Percentiles rank a stretch among this genome's conserved stretches.
phyloP scores from a whole-genome alignment of 2,329 filamentous ascomycete species.

The Chaetothyriales sp. region DNA sequence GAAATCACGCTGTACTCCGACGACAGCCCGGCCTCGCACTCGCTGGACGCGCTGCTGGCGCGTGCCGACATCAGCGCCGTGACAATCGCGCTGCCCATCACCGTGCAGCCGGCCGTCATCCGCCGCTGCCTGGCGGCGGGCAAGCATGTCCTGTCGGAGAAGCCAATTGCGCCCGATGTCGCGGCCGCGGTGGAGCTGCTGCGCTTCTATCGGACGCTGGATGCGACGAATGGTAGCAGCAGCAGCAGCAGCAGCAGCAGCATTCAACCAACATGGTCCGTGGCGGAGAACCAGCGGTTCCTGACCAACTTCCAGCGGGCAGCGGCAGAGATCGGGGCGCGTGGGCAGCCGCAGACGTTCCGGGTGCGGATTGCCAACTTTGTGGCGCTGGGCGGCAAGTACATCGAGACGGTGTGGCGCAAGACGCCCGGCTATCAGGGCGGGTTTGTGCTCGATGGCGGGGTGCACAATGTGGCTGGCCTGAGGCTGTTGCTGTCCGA shows the following conservation, averaged over 20 bases:
- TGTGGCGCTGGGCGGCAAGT: constrained; percentile 36
- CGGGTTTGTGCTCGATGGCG: constrained; percentile 44
- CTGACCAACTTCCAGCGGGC: constrained; percentile 33
- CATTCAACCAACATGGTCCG: constrained; percentile 25
- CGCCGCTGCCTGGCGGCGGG: constrained; percentile 34
- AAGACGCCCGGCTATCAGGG: constrained; percentile 42
- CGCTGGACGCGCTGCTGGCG: constrained; percentile 32
- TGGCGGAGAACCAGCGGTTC: constrained; percentile 46
- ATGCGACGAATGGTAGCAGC: constrained; percentile 19
- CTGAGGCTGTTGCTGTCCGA: constrained; percentile 32
- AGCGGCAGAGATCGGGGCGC: constrained; percentile 29
- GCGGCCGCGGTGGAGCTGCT: constrained; percentile 36
- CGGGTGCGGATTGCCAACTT: constrained; percentile 31
- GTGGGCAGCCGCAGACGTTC: constrained; percentile 38
- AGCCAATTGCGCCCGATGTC: constrained; percentile 42
- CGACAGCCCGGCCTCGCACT: constrained; percentile 32
- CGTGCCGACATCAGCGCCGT: constrained; percentile 36
- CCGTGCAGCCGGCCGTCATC: constrained; percentile 37
- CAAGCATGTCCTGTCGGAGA: constrained; percentile 43
- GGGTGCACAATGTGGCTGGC: constrained; percentile 41
- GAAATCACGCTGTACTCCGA: constrained; percentile 41
- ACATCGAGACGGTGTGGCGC: constrained; percentile 39
- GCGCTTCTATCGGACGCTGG: constrained; percentile 33
- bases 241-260: constrained; percentile 18
- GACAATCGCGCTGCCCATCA: constrained; percentile 40